These are phyloP conservation scores for Fusarium pilosicola DNA, from an alignment of 2,329 filamentous ascomycete species.

Conservation along the genomic window DNA sequence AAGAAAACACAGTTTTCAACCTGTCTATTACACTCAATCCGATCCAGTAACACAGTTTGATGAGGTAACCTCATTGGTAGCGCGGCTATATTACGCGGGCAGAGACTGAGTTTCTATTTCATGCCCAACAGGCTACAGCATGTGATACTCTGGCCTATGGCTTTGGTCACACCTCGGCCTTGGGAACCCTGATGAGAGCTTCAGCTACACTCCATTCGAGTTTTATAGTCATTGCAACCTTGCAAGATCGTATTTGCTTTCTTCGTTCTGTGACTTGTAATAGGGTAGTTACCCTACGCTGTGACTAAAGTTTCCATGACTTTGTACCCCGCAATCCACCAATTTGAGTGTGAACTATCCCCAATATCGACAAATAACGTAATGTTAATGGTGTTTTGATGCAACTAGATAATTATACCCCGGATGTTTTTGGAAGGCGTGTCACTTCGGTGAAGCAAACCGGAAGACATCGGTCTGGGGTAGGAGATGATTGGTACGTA, in stretches of 20 bases:
- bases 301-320: constrained; percentile 18
- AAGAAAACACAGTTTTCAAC: neutral
- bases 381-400: constrained; percentile 12
- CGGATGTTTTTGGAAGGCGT: constrained; percentile 31
- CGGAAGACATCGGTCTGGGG: constrained; percentile 29
- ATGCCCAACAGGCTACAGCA: neutral
- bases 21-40: no score
- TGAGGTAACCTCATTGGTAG: neutral
- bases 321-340: neutral
- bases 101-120: rapidly evolving
- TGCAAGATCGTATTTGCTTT: neutral
- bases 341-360: neutral
- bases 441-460: constrained; percentile 6
- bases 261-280: neutral
- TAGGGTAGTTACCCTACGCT: constrained; percentile 4
- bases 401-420: constrained; percentile 18
- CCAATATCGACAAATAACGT: constrained; percentile 9
- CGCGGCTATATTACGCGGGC: neutral
- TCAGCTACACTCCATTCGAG: neutral
- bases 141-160: neutral
- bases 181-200: neutral
- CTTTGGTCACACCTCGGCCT: neutral
- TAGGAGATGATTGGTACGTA: neutral
- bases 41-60: no score
- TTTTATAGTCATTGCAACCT: neutral